Conservation (phyloP, 139 green algal genomes). For the Chlorella sp. region DNA sequence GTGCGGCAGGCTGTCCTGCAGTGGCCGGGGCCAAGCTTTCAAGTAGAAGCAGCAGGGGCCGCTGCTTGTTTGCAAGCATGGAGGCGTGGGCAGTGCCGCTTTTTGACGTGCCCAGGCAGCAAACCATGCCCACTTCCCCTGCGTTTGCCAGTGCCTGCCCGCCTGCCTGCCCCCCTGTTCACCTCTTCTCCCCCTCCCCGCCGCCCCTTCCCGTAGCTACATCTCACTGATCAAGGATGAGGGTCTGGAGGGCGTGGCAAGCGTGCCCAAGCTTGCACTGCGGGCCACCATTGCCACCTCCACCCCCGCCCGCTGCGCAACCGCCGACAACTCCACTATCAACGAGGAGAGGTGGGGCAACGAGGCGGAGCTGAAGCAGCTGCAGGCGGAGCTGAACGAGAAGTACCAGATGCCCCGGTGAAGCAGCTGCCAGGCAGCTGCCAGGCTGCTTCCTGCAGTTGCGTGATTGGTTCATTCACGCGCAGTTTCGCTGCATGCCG, state of each 20-base stretch:
- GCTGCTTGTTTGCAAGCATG: too few species aligned
- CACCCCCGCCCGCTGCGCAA: neutral
- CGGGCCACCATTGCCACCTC: neutral
- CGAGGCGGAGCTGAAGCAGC: neutral
- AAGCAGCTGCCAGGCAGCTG: neutral
- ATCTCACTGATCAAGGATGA: conserved; percentile 29
- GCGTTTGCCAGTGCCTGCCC: too few species aligned
- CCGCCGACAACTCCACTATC: conserved; percentile 3
- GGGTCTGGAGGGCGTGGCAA: neutral
- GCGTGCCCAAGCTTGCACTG: neutral
- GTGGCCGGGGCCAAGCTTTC: too few species aligned
- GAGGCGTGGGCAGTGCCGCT: too few species aligned
- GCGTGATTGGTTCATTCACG: too few species aligned
- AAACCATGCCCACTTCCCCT: too few species aligned
- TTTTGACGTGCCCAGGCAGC: too few species aligned
- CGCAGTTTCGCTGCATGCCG: neutral
- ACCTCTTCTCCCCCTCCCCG: neutral
- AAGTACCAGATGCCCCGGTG: neutral
- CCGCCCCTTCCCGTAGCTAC: neutral
- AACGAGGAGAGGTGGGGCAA: neutral
- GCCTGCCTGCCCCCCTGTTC: neutral
- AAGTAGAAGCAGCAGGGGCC: too few species aligned
- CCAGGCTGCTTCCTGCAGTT: neutral
- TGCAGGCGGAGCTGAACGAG: neutral
- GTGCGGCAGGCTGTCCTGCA: too few species aligned